Base-by-base conservation (phyloP, 2,329 filamentous ascomycete species). In the Aspergillus pseudonomiae region DNA sequence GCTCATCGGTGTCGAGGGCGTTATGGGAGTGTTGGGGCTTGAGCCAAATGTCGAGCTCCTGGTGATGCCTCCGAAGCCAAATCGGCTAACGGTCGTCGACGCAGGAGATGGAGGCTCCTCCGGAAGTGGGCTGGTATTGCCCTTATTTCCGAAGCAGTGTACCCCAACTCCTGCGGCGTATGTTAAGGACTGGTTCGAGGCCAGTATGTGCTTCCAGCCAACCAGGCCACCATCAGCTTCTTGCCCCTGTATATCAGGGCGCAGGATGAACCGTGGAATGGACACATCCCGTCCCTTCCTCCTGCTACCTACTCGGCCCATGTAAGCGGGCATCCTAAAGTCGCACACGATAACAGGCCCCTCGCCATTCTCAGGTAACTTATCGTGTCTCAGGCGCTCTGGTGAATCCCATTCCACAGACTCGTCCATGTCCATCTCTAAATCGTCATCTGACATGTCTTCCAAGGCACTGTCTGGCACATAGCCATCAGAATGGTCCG, bases 141-240 rank as follows among this genome's bases (percentile, higher is more conserved):
- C 69, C 32, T 70, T 72, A 61, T 66, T 70, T 50, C 70, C 71
- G 57, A 76, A 77, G 63, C 72, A 76, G 63, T 76, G 71, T 12
- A 73, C 70, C 4, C 73, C 74, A 41, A 75, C 69, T 1, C 76
- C 75, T 1, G 76, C 72, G 11, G 75, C 72, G 62, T 77, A 80
- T 34, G 72, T 73, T 28, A 75, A 69, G 57, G 77, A 79, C 67
- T 79, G 79, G 43, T 77, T 80, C 24, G 78, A 74, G 16, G 75
- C 71, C 32, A 82, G 72, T 7, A 82, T 68, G 59, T 82, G 78
- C 62, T 77, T 80, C 80, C 80, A 82, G 46, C 74, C 77, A 52
- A 81, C 67, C 54, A 82, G 66, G 10, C 80, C 80, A 30, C 80
- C 80, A 45, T 82, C 79, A 10, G 73, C 72, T 60, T 82, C 80